Evolutionary conservation across 257 asterid species (phyloP), one percentile per base, ranked within the genome.

Genomic region (Solanum bulbocastanum): DNA sequence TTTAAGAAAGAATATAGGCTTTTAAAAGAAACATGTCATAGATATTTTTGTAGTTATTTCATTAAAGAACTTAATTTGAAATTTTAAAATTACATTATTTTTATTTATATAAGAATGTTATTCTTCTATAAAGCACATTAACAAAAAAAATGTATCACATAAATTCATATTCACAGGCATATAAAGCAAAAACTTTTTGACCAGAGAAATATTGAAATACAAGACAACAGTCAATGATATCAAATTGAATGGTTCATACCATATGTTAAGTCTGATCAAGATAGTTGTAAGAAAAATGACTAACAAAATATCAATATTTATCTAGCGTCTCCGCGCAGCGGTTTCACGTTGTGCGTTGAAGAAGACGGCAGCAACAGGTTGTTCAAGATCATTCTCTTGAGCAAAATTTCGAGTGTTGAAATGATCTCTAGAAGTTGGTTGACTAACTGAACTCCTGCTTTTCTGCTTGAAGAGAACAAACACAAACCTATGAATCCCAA

Each of bases 311-410:
- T 76, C 2, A 76, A 3, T 40, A 14, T 79, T 35, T 73, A 10
- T 5, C 58, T 89, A 94, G 88, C 99, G 99, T 69, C 93, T 93
- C 27, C 99, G 89, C 37, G 98, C 97, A 25, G 99, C 99, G 23
- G 98, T 96, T 88, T 95, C 99, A 2, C 98, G 91, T 91, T 95
- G 98, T 1, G 98, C 96, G 18, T 94, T 96, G 95, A 96, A 96
- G 95, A 94, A 96, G 46, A 96, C 95, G 44, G 98, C 98, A 74
- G 98, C 98, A 71, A 96, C 96, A 11, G 99, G 99, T 86, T 89
- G 93, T 49, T 94, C 98, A 6, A 96, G 95, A 9, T 93, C 92
- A 36, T 96, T 94, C 10, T 93, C 98, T 27, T 91, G 91, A 3
- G 98, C 98, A 74, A 95, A 96, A 20, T 87, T 87, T 25, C 98